Conservation (phyloP, 1,284 basidiomycete genomes). For the Amylostereum areolatum region DNA sequence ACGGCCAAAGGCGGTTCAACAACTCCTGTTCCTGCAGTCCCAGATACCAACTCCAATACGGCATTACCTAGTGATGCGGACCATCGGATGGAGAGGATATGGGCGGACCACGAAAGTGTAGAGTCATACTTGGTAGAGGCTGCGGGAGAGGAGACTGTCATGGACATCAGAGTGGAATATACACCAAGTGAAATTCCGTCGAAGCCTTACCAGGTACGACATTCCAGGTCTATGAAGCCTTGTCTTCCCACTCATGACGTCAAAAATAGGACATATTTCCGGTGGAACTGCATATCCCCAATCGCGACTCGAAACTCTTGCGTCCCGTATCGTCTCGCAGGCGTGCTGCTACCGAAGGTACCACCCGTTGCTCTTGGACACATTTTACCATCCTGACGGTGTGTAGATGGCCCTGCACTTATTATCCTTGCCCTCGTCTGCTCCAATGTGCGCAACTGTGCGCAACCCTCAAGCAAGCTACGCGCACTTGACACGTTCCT, state of each 20-base stretch:
- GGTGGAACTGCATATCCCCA: conserved; percentile 69
- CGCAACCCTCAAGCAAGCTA: conserved; percentile 74
- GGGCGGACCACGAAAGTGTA: conserved; percentile 77
- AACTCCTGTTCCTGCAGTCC: conserved; percentile 5
- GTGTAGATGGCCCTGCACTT: conserved; percentile 71
- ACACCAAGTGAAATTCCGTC: conserved; percentile 31
- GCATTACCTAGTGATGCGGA: conserved; percentile 75
- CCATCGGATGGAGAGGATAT: conserved; percentile 68
- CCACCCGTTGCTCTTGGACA: background rate
- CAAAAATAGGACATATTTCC: conserved; percentile 63
- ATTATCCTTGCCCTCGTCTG: conserved; percentile 82
- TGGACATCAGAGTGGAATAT: conserved; percentile 53
- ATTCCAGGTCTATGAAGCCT: background rate
- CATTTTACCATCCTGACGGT: background rate
- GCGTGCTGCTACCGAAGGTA: conserved; percentile 62
- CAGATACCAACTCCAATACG: conserved; percentile 22
- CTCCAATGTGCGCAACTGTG: conserved; percentile 86
- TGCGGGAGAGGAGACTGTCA: conserved; percentile 36
- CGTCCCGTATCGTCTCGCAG: conserved; percentile 33
- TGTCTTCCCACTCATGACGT: background rate
- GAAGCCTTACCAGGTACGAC: conserved; percentile 56
- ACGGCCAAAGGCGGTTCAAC: conserved; percentile 11
- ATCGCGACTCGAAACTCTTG: conserved; percentile 52
- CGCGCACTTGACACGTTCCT: conserved; percentile 86
- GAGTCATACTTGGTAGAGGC: conserved; percentile 63